Conservation (phyloP, 2,329 filamentous ascomycete genomes). For the Hymenoscyphus scutula region DNA sequence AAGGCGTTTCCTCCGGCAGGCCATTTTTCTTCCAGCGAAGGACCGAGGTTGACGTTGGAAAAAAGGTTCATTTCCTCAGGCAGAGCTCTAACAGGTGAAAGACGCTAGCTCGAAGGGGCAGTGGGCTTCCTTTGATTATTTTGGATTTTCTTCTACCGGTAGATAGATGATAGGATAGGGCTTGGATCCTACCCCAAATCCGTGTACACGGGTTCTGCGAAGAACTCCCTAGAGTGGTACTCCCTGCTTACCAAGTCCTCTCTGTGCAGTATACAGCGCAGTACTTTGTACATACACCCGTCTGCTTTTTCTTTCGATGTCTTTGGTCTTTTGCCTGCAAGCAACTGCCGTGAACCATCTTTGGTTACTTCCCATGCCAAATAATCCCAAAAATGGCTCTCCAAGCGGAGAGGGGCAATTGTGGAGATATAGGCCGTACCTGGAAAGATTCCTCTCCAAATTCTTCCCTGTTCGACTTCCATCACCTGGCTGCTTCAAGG, state of each 20-base stretch:
- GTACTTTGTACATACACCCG: too few relatives aligned
- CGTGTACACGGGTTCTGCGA: not conserved
- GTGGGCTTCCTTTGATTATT: not conserved
- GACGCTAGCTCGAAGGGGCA: not conserved
- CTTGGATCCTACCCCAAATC: not conserved
- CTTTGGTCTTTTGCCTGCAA: not conserved
- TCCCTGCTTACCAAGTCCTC: too few relatives aligned
- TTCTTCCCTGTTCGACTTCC: not conserved
- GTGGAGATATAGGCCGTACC: too few relatives aligned
- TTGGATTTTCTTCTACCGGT: not conserved
- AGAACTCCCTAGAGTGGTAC: too few relatives aligned
- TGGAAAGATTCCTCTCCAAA: not conserved
- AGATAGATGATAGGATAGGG: not conserved
- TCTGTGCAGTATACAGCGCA: too few relatives aligned
- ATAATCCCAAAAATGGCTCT: not conserved
- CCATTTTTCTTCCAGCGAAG: not conserved
- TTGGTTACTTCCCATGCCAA: not conserved
- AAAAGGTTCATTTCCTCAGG: slow-evolving; percentile 1
- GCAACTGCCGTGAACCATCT: not conserved
- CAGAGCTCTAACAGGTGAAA: not conserved
- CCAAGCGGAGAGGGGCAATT: not conserved
- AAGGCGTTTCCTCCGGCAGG: not conserved
- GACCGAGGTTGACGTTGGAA: not conserved
- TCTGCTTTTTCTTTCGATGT: too few relatives aligned
- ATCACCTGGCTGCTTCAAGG: not conserved